Evolutionary conservation across 257 asterid species (phyloP).

Genomic region (Nemophila menziesii): DNA sequence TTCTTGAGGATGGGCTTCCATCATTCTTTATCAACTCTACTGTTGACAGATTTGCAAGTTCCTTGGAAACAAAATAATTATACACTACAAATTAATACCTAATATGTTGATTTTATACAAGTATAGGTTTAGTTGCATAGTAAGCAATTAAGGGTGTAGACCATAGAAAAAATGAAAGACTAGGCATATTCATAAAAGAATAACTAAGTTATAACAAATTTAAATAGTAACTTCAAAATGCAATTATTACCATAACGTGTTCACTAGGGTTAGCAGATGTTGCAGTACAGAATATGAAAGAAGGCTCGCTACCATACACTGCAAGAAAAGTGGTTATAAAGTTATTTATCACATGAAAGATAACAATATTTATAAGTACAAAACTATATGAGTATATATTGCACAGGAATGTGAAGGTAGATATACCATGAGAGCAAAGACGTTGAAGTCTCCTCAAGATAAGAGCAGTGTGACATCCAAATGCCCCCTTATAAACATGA

Average conservation of each 20-base stretch:
- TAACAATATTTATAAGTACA: slow-evolving; percentile 3
- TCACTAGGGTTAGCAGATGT: slow-evolving; percentile 91
- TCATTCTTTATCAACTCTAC: slow-evolving; percentile 70
- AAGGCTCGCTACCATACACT: slow-evolving; percentile 88
- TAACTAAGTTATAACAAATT: slow-evolving; percentile 8
- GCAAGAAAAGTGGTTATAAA: slow-evolving; percentile 31
- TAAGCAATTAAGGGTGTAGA: not conserved
- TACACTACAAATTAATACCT: not conserved
- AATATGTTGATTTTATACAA: not conserved
- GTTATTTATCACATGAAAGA: slow-evolving; percentile 9
- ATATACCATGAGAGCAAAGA: slow-evolving; percentile 83
- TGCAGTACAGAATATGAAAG: slow-evolving; percentile 86
- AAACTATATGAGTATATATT: slow-evolving; percentile 12
- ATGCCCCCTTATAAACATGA: slow-evolving; percentile 83
- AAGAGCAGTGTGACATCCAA: slow-evolving; percentile 90
- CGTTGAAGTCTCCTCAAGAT: slow-evolving; percentile 87
- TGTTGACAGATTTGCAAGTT: slow-evolving; percentile 52
- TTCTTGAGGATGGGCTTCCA: slow-evolving; percentile 92
- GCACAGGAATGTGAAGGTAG: slow-evolving; percentile 10
- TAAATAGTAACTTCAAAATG: slow-evolving; percentile 13
- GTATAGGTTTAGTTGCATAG: not conserved
- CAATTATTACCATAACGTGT: slow-evolving; percentile 69
- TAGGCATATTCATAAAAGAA: slow-evolving; percentile 4
- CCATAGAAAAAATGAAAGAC: not conserved
- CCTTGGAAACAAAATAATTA: slow-evolving; percentile 26